Evolutionary conservation across 441 rosid species (phyloP), one percentile per base, ranked within the genome.

Genomic region (Arabidopsis lyrata): DNA sequence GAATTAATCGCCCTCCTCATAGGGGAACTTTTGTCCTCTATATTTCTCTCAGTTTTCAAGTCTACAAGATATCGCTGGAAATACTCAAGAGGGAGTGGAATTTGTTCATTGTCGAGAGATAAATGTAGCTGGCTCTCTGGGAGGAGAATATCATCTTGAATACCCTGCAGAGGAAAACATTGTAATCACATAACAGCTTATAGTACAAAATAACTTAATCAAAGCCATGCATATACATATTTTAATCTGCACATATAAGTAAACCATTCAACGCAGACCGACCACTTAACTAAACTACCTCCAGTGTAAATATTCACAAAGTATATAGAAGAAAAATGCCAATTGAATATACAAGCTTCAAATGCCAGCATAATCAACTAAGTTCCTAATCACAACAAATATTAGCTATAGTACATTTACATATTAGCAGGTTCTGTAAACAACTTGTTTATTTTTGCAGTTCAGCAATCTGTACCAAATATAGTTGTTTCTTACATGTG

Each of bases 81-180:
- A 70, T 76, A 80, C 65, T 84, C 87, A 34, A 95, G 87, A 79
- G 97, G 97, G n/a, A 63, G 79, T 9, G 96, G 93, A 82, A 84
- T 77, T 74, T 75, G 84, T 76, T 78, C 86, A 78, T 52, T 81
- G 48, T 86, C 92, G 20, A 77, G 83, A 59, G 90, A 81, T 74
- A 70, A 78, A 77, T 57, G 79, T 41, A 63, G 78, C 75, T 82
- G 89, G 83, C 83, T 78, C 74, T 88, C 97, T 83, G 88, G 84
- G 70, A 79, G 70, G 62, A 87, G 87, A 80, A 87, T 72, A 50
- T 86, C 93, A 79, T 92, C 98, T 62, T 88, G 97, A 77, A 89
- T 82, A 75, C 81, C 88, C 99, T 95, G 87, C 80, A 78, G 42
- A 75, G 62, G 66, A 70, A 45, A 72, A 68, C 55, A 55, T 63